Evolutionary conservation across 768 basidiomycete genomes (phyloP), one percentile per base, ranked within the genome.

Genomic region (Pleurotus pulmonarius): DNA sequence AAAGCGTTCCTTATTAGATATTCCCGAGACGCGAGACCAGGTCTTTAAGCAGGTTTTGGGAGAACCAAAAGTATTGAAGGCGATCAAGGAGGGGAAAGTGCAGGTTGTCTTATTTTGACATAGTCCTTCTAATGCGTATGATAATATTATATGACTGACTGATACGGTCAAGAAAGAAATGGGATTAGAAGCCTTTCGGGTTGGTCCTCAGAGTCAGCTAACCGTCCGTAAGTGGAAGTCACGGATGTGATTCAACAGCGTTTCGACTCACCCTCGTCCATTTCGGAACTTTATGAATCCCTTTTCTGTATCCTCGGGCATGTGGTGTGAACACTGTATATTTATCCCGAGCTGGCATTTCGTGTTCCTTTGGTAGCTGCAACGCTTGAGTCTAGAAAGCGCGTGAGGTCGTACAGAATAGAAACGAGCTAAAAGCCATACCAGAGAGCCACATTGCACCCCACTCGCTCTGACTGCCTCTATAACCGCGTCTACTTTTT

Each of bases 241-340:
- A 41, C 16, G 16, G 24, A 47, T 20, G 9, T 13, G 46, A 11
- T 26, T 20, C 12, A 15, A 45, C n/a, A 18, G 51, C 8, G 8
- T 26, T 44, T 4, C 29, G 24, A 74, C 88, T 58, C 61, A 95
- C 94, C 71, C 92, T 81, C 49, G 95, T 97, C 85, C 88, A 98
- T 67, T 97, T 96, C n/a, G 95, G 95, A 24, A 96, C 90, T 66
- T 95, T 95, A 74, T 98, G 95, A 48, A 97, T 93, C 22, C 92
- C 90, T 65, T 98, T 98, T 44, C 96, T 77, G 71, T 96, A 99
- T 5, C 91, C 89, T 57, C 70, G 77, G 1, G 75, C 74, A 40
- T 81, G 83, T 3, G 82, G 76, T 39, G 82, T 83, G 72, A 94
- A 98, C 16, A 90, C 83, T 3, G 95, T 97, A 75, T 98, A 99